Evolutionary conservation across 345 rosid genomes (phyloP).

Genomic region (Rhodamnia argentea): DNA sequence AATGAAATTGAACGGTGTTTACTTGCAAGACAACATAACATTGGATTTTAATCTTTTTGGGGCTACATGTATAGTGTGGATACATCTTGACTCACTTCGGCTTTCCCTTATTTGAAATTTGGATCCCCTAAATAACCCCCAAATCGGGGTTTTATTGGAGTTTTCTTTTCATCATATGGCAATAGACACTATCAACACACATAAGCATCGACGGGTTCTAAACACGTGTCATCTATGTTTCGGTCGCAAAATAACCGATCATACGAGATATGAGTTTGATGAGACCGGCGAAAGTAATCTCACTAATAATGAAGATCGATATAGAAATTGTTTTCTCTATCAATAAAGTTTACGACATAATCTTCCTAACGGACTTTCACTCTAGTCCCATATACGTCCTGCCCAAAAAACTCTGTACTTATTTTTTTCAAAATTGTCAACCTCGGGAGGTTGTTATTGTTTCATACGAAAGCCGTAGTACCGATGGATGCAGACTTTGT

Average conservation of each 20-base stretch:
- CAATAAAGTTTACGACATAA: background rate
- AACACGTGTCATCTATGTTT: background rate
- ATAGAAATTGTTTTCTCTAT: background rate
- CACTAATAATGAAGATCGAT: background rate
- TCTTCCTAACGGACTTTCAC: background rate
- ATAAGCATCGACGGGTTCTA: background rate
- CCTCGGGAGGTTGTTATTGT: fast-evolving
- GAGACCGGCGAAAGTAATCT: fast-evolving
- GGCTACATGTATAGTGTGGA: background rate
- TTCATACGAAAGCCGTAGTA: background rate
- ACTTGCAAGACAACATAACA: background rate
- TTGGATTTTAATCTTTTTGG: background rate
- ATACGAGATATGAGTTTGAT: background rate
- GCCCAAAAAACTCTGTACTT: background rate
- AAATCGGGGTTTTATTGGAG: background rate
- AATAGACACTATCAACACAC: no score
- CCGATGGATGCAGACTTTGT: background rate
- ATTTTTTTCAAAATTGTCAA: background rate
- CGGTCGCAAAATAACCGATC: fast-evolving
- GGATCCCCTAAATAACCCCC: background rate
- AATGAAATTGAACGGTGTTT: background rate
- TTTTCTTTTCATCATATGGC: background rate
- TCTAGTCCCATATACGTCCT: background rate
- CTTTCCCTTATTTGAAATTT: background rate
- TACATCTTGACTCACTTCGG: background rate